These are phyloP conservation scores for Epichloe uncinata DNA, from an alignment of 2,329 filamentous ascomycete genomes.

Conservation along the genomic window DNA sequence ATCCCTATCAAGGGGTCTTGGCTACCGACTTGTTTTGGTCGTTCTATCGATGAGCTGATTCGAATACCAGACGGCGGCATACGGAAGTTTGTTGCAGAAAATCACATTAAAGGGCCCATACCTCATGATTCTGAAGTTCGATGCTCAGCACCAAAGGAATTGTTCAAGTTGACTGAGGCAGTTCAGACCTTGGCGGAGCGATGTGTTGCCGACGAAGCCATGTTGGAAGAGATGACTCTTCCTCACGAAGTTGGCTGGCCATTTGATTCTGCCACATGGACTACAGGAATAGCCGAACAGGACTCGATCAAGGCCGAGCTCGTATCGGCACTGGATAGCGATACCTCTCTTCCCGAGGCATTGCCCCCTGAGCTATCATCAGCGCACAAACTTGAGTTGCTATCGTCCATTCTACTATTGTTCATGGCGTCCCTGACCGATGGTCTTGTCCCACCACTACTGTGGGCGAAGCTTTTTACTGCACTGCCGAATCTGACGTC, in stretches of 20 bases:
- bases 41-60: constrained; percentile 79
- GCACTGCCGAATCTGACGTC: constrained; percentile 31
- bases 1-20: constrained; percentile 67
- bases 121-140: constrained; percentile 46
- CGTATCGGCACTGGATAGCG: constrained; percentile 60
- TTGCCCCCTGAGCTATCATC: constrained; percentile 52
- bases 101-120: constrained; percentile 33
- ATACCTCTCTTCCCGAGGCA: constrained; percentile 44
- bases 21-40: constrained; percentile 70
- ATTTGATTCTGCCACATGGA: constrained; percentile 32
- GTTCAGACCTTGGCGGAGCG: constrained; percentile 47
- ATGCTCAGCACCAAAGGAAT: constrained; percentile 73
- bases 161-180: constrained; percentile 79
- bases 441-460: constrained; percentile 55
- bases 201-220: constrained; percentile 45
- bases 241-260: constrained; percentile 48
- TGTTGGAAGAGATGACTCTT: constrained; percentile 40
- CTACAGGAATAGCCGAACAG: constrained; percentile 10
- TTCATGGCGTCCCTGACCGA: constrained; percentile 68
- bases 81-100: constrained; percentile 33
- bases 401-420: constrained; percentile 56
- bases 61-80: constrained; percentile 73
- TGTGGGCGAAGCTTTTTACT: constrained; percentile 59
- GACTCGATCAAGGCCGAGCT: constrained; percentile 23
- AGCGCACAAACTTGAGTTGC: constrained; percentile 57